phyloP scores from a whole-genome alignment of 2,329 filamentous ascomycete species.

The Coniochaeta ligniaria region DNA sequence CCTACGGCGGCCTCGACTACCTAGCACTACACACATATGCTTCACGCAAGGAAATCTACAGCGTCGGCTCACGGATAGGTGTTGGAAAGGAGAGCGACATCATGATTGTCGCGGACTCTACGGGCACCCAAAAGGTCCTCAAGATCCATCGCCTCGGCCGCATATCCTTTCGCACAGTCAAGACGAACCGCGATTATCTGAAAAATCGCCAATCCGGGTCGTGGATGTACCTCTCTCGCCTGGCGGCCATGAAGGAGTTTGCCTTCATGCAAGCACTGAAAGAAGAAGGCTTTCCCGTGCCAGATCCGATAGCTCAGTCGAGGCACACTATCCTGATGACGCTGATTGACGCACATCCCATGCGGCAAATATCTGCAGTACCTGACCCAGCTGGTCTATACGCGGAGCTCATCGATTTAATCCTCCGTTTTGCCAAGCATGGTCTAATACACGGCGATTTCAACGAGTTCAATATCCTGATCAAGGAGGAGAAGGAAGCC shows the following conservation, averaged over 20 bases:
- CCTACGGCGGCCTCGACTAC: slow-evolving; percentile 95
- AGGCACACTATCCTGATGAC: slow-evolving; percentile 96
- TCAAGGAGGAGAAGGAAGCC: slow-evolving; percentile 60
- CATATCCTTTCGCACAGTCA: slow-evolving; percentile 95
- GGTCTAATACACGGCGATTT: slow-evolving; percentile 97
- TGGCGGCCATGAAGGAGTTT: slow-evolving; percentile 90
- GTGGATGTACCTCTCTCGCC: slow-evolving; percentile 96
- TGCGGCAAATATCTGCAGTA: slow-evolving; percentile 80
- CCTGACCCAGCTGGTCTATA: slow-evolving; percentile 82
- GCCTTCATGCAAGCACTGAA: slow-evolving; percentile 86
- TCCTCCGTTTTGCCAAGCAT: slow-evolving; percentile 74
- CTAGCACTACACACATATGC: slow-evolving; percentile 89
- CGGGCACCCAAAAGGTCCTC: slow-evolving; percentile 71
- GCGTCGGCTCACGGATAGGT: slow-evolving; percentile 87
- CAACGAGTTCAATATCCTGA: slow-evolving; percentile 97
- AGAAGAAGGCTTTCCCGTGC: slow-evolving; percentile 82
- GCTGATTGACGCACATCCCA: slow-evolving; percentile 83
- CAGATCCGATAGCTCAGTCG: slow-evolving; percentile 80
- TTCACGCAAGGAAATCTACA: slow-evolving; percentile 74
- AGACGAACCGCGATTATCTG: slow-evolving; percentile 92
- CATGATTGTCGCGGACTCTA: slow-evolving; percentile 79
- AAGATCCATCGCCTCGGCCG: slow-evolving; percentile 95
- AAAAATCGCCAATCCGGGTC: slow-evolving; percentile 67
- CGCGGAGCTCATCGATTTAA: slow-evolving; percentile 80
- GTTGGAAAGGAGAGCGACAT: slow-evolving; percentile 98